These are phyloP conservation scores for Laetiporus sulphureus DNA, from an alignment of 1,284 basidiomycete species.

Conservation along the genomic window DNA sequence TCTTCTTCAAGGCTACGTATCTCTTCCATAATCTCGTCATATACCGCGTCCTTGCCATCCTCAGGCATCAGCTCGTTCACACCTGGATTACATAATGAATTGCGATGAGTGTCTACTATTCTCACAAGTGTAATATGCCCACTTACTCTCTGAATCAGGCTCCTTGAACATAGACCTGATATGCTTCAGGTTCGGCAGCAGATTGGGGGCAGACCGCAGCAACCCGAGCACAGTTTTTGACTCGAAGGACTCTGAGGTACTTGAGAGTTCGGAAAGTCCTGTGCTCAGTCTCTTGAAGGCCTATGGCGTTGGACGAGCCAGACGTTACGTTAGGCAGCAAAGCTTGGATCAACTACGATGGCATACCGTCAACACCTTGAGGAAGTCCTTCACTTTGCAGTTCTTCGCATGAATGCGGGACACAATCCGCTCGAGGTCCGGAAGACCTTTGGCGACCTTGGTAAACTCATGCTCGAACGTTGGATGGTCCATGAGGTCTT, in stretches of 20 bases:
- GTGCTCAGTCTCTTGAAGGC: conserved; percentile 70
- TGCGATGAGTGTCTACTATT: no score
- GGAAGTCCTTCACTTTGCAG: conserved; percentile 81
- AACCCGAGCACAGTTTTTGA: conserved; percentile 72
- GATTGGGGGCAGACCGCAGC: conserved; percentile 76
- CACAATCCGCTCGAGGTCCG: conserved; percentile 90
- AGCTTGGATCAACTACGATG: not conserved
- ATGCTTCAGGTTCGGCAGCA: conserved; percentile 63
- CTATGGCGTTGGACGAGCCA: conserved; percentile 30
- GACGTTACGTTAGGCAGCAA: not conserved
- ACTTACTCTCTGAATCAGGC: conserved; percentile 59
- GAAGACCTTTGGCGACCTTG: conserved; percentile 71
- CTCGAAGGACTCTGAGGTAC: conserved; percentile 66
- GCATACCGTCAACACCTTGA: conserved; percentile 71
- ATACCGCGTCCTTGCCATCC: conserved; percentile 78
- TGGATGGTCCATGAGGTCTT: conserved; percentile 77
- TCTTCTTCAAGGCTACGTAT: conserved; percentile 63
- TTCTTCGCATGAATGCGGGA: conserved; percentile 91
- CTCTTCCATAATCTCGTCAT: conserved; percentile 70
- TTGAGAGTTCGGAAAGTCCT: conserved; percentile 57
- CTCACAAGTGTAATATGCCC: not conserved
- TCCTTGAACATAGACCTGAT: conserved; percentile 69
- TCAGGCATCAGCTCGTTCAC: conserved; percentile 67
- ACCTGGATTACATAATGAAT: conserved; percentile 34
- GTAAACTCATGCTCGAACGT: conserved; percentile 74